Base-by-base conservation (phyloP, 345 rosid genomes). In the Corymbia maculata region DNA sequence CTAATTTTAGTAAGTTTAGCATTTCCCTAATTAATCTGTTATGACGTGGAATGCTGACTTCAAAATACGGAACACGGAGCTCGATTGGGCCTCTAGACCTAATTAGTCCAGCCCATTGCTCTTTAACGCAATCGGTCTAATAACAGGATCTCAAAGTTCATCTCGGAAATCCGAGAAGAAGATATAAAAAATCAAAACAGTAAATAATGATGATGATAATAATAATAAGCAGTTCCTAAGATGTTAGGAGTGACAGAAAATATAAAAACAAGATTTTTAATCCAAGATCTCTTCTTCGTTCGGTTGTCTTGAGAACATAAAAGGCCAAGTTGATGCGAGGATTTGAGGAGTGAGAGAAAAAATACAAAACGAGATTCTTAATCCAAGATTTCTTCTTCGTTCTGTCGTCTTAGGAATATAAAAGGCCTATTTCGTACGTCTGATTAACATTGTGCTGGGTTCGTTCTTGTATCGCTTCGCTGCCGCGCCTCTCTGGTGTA, bases 111-210 rank as follows among this genome's bases (percentile, higher is more conserved):
- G 26, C 13, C 47, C 26, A 17, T 70, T 13, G 9, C 47, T 1
- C 21, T 70, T 70, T 19, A 42, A 19, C 1, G 24, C 13, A 13
- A 9, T 3, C 3, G 26, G 24, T 19, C 2, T 24, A 36, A 17
- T 3, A 0, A 2, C 9, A 9, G 24, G 24, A 10, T 70, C 6
- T 70, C 1, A 1, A 17, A 17, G 24, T 32, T 30, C 45, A 32
- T 32, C 2, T 30, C 6, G 2, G 5, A 32, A 32, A 15, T 15
- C 11, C 1, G 10, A 68, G 1, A 2, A 68, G 79, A 15, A 68
- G 30, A 7, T 30, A 68, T 6, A 9, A 32, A 11, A 17, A 70
- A 68, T 68, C 47, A 11, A 9, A 70, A 36, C 10, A 6, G 7
- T 9, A 36, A 19, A 32, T 30, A 1, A 68, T 17, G 0, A 68